A percentile compares a stretch with the other conserved stretches of the same genome.
These are phyloP conservation scores for Glonium stellatum DNA, from an alignment of 495 filamentous ascomycete genomes.

Conservation along the genomic window DNA sequence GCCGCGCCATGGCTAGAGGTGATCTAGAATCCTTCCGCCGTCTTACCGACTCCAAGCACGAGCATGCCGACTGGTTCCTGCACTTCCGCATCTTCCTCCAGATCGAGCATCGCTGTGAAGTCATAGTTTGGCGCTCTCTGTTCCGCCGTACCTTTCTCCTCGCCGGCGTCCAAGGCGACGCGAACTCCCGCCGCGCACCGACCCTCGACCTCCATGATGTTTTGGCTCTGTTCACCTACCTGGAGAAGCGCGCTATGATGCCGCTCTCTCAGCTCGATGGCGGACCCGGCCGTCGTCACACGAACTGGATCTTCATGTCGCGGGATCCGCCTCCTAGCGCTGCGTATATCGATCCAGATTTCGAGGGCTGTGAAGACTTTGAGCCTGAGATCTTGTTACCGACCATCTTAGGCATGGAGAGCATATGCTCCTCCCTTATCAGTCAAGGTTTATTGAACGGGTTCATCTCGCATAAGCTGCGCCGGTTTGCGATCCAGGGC, in stretches of 20 bases:
- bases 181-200: conserved; percentile 43
- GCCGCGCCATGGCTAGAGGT: conserved; percentile 64
- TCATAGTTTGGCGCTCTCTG: conserved; percentile 78
- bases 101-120: conserved; percentile 64
- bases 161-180: conserved; percentile 47
- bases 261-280: conserved; percentile 3
- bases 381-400: conserved; percentile 45
- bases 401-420: conserved; percentile 65
- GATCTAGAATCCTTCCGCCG: conserved; percentile 70
- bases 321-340: conserved; percentile 5
- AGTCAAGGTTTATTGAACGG: conserved; percentile 80
- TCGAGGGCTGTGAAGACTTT: conserved; percentile 35
- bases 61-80: conserved; percentile 60
- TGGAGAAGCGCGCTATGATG: conserved; percentile 30
- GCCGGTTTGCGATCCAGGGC: conserved; percentile 75
- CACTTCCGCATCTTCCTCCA: conserved; percentile 67
- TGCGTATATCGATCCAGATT: conserved; percentile 41
- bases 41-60: conserved; percentile 44
- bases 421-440: conserved; percentile 65
- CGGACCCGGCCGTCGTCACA: conserved; percentile 24
- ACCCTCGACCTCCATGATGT: conserved; percentile 52
- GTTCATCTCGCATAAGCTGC: conserved; percentile 70
- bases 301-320: conserved; percentile 30
- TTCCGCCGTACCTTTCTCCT: conserved; percentile 69
- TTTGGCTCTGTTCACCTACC: conserved; percentile 39